Evolutionary conservation across 169 alveolate species (phyloP).

Genomic region (Plasmodium relictum): DNA sequence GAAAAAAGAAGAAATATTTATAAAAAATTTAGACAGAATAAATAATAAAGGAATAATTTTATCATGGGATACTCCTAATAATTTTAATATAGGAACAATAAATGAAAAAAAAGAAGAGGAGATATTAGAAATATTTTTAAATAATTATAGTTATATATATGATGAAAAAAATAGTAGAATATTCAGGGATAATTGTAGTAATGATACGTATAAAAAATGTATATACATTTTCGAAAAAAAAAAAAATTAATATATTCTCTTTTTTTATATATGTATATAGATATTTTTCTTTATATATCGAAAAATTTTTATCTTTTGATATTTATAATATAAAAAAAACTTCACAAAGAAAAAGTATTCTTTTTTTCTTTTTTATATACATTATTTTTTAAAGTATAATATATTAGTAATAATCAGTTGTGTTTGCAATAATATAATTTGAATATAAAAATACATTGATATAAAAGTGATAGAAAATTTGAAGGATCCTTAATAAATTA

Average conservation of each 20-base stretch:
- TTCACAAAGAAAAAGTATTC: neutral
- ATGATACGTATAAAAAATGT: constrained; percentile 30
- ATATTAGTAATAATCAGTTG: too few species aligned
- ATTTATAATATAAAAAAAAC: neutral
- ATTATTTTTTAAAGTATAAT: neutral
- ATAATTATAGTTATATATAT: constrained; percentile 37
- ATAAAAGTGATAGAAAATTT: too few species aligned
- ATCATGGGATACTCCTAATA: constrained; percentile 63
- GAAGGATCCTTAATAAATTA: too few species aligned
- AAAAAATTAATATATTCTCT: constrained; percentile 4
- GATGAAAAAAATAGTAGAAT: constrained; percentile 56
- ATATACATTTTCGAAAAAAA: constrained; percentile 59
- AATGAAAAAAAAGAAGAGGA: constrained; percentile 46
- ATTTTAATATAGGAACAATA: constrained; percentile 63
- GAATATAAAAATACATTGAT: too few species aligned
- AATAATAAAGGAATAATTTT: constrained; percentile 49
- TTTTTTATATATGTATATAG: neutral
- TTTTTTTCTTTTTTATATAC: constrained; percentile 7
- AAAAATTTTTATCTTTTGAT: too few species aligned
- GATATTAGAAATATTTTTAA: constrained; percentile 34
- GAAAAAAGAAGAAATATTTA: constrained; percentile 58
- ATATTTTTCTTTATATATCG: neutral
- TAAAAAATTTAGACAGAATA: constrained; percentile 46
- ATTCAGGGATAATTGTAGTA: constrained; percentile 55
- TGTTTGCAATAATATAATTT: too few species aligned